These are phyloP conservation scores for Diaporthe citrichinensis DNA, from an alignment of 2,329 filamentous ascomycete genomes.

Conservation along the genomic window DNA sequence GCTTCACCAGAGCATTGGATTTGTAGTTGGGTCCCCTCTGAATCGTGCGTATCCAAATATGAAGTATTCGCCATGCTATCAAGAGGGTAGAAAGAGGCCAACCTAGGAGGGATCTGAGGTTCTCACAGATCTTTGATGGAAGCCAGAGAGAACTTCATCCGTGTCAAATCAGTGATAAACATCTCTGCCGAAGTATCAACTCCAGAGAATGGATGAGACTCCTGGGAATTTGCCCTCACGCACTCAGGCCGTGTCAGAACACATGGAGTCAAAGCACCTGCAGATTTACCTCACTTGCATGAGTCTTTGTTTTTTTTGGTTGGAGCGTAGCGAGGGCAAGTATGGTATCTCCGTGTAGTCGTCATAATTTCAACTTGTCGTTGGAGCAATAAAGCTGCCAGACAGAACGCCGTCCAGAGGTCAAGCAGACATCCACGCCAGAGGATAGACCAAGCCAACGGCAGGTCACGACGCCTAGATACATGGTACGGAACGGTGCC, in stretches of 20 bases:
- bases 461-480: neutral
- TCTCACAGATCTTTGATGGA: neutral
- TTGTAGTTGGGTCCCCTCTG: neutral
- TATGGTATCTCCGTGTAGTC: neutral
- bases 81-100: neutral
- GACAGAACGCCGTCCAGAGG: neutral
- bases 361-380: neutral
- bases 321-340: neutral
- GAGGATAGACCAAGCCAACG: neutral
- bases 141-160: rapidly evolving
- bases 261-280: neutral
- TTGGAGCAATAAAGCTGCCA: neutral
- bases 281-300: neutral
- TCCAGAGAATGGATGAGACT: neutral
- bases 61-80: too few relatives aligned
- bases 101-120: neutral
- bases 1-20: neutral
- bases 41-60: neutral
- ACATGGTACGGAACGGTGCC: neutral
- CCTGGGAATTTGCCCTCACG: neutral
- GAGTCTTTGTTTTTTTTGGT: neutral
- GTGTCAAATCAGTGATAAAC: neutral
- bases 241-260: neutral
- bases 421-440: too few relatives aligned
- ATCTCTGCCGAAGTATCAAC: neutral